Evolutionary conservation across 2,329 filamentous ascomycete genomes (phyloP), one percentile per base, ranked within the genome.

Genomic region (Cercospora citrullina): DNA sequence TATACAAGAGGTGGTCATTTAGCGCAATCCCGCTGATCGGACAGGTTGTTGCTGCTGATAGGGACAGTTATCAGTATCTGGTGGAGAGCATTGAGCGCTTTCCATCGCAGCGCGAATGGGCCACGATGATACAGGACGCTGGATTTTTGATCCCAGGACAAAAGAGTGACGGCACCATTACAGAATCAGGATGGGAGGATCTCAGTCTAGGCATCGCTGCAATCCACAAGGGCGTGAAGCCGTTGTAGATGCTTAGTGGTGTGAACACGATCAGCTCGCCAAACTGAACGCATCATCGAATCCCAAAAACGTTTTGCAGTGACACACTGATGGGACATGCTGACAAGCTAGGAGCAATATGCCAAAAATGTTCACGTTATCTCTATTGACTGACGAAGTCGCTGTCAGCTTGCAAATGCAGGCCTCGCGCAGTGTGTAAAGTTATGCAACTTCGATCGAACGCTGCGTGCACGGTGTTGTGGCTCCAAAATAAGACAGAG

Each of bases 1-100:
- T 94, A 1, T 99, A 99, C 82, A 96, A 97, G 85, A 87, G 91
- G 68, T 99, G 96, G 94, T 97, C 92, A 69, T 99, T 99, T 79
- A 87, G 89, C 68, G 93, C 93, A 12, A 99, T 99, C 72, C 95
- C 95, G 0, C 80, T 99, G 73, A 97, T 99, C 76, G 96, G 95
- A 2, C 94, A 99, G 82, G 78, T 99, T 69, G 94, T 99, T 16
- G 94, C 95, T 1, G 93, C 92, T 6, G 96, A 99, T 79, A 86
- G 94, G 66, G 94, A 96, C 77, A 97, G 93, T 79, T 99, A 99
- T 80, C 95, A 99, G 84, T 99, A 99, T 81, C 85, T 99, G 9
- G 95, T 99, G 9, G 95, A 99, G 85, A 97, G 94, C 80, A 99
- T 99, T 79, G 94, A 97, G 81, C 85, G 87, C 59, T 98, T 98